phyloP scores from a whole-genome alignment of 352 stramenopile genomes.

The Detonula confervacea region DNA sequence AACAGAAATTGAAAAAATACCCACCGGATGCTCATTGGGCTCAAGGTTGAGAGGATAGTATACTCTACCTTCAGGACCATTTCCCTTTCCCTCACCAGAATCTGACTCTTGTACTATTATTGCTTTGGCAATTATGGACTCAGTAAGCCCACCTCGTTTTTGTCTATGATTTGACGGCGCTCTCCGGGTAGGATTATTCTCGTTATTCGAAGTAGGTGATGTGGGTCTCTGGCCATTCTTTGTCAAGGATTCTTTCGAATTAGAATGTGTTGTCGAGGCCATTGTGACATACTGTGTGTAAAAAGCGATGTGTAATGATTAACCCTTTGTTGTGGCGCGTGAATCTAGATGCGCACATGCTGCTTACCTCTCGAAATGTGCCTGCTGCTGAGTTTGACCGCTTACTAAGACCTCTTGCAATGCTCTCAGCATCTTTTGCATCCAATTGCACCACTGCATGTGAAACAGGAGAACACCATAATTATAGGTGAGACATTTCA shows the following conservation, averaged over 20 bases:
- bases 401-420: too few species aligned
- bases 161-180: too few species aligned
- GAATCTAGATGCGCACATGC: too few species aligned
- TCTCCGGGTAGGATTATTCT: neutral
- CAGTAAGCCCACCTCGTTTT: neutral
- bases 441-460: constrained; percentile 27
- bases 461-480: too few species aligned
- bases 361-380: too few species aligned
- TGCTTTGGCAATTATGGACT: neutral
- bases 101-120: constrained; percentile 21
- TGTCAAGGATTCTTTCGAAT: neutral
- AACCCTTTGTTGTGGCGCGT: too few species aligned
- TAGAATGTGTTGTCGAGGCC: neutral
- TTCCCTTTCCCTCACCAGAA: constrained; percentile 10
- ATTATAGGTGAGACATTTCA: too few species aligned
- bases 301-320: too few species aligned
- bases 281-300: constrained; percentile 27
- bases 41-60: constrained; percentile 34
- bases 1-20: too few species aligned
- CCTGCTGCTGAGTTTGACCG: too few species aligned
- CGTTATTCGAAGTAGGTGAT: neutral
- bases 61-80: constrained; percentile 15
- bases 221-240: neutral
- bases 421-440: constrained; percentile 10
- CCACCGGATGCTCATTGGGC: constrained; percentile 11